These are phyloP conservation scores for Protomyces inouyei DNA, from an alignment of 1,139 yeast species.

Conservation along the genomic window DNA sequence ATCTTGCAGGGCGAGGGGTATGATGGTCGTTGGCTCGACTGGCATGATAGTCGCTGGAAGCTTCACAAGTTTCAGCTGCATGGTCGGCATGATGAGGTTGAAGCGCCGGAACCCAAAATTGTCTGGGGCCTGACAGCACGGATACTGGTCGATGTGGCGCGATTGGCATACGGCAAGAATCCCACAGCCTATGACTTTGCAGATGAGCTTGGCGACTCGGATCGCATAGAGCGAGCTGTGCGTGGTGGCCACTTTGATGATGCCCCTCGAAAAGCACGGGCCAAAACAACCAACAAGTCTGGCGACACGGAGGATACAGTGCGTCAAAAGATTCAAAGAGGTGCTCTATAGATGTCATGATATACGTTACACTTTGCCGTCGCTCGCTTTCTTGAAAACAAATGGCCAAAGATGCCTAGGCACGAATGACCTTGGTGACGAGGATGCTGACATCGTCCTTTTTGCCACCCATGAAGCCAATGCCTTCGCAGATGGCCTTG, in stretches of 20 bases:
- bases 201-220: conserved; percentile 15
- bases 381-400: not conserved
- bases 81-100: conserved; percentile 36
- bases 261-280: not conserved
- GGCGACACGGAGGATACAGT: not conserved
- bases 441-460: conserved; percentile 30
- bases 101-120: conserved; percentile 41
- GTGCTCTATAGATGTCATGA: not conserved
- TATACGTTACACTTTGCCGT: not conserved
- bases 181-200: conserved; percentile 33
- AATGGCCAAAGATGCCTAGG: not conserved
- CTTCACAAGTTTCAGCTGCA: conserved; percentile 32
- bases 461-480: conserved; percentile 32
- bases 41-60: conserved; percentile 41
- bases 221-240: conserved; percentile 6
- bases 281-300: not conserved
- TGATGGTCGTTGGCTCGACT: conserved; percentile 38
- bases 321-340: not conserved
- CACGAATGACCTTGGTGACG: conserved; percentile 12
- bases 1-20: conserved; percentile 40
- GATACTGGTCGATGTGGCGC: conserved; percentile 71
- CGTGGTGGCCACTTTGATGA: conserved; percentile 8
- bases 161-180: conserved; percentile 49
- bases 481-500: conserved; percentile 31
- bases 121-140: conserved; percentile 94